phyloP scores from a whole-genome alignment of 1,284 basidiomycete species.

The Coniferiporia sulphurascens region DNA sequence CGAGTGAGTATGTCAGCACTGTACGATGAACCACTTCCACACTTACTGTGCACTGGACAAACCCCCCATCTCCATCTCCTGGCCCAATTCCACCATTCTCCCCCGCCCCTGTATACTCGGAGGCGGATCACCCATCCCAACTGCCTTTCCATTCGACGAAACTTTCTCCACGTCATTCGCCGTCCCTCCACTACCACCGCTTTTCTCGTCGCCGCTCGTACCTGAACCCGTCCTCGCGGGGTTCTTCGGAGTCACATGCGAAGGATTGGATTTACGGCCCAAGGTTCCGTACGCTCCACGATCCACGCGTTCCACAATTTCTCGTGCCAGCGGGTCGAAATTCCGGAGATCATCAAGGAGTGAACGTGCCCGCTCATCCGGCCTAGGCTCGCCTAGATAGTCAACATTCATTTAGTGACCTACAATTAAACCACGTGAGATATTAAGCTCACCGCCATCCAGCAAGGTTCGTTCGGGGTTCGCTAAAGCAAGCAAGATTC shows the following conservation, averaged over 20 bases:
- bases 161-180: slow-evolving; percentile 1
- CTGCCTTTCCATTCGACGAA: background rate
- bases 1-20: background rate
- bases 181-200: slow-evolving; percentile 23
- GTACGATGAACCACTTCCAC: background rate
- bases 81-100: slow-evolving; percentile 16
- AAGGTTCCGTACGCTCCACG: slow-evolving; percentile 70
- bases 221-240: slow-evolving; percentile 24
- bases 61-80: slow-evolving; percentile 14
- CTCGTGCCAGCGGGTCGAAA: slow-evolving; percentile 65
- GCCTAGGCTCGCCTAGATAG: slow-evolving; percentile 6
- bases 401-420: background rate
- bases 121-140: background rate
- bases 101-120: slow-evolving; percentile 14
- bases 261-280: slow-evolving; percentile 44
- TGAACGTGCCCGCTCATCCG: slow-evolving; percentile 56
- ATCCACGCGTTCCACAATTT: slow-evolving; percentile 73
- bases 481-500: slow-evolving; percentile 57
- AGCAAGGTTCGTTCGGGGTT: slow-evolving; percentile 9
- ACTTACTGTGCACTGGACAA: slow-evolving; percentile 13
- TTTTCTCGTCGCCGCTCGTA: slow-evolving; percentile 27
- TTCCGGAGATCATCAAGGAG: slow-evolving; percentile 52
- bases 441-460: slow-evolving; percentile 3
- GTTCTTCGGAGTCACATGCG: slow-evolving; percentile 24
- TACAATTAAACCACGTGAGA: background rate